These are phyloP conservation scores for Colletotrichum cuscutae DNA, from an alignment of 2,329 filamentous ascomycete species.

Conservation along the genomic window DNA sequence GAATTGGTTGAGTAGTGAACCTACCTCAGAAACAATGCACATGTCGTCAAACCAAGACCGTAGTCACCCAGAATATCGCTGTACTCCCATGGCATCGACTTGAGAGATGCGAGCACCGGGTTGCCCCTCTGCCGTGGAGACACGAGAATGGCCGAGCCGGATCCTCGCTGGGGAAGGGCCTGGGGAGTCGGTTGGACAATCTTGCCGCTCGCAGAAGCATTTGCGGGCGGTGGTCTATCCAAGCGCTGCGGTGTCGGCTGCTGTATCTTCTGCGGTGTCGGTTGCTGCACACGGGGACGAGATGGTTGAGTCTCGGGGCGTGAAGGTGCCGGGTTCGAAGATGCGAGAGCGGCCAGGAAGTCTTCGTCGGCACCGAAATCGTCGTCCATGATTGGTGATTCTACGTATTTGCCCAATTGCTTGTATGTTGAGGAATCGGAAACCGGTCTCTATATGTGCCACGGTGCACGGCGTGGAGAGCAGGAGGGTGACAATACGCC, in stretches of 20 bases:
- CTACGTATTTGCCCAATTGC: background rate
- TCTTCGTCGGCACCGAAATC: constrained; percentile 69
- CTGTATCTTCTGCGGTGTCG: constrained; percentile 48
- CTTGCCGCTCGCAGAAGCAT: constrained; percentile 55
- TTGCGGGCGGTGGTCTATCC: constrained; percentile 59
- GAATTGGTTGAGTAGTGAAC: background rate
- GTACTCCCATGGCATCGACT: constrained; percentile 92
- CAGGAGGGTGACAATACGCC: background rate
- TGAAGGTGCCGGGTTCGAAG: constrained; percentile 50
- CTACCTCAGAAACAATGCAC: constrained; percentile 84
- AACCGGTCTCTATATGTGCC: background rate
- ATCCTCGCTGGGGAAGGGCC: constrained; percentile 72
- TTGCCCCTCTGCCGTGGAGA: constrained; percentile 96
- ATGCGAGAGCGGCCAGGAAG: constrained; percentile 65
- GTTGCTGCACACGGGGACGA: constrained; percentile 49
- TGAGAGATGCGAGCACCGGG: constrained; percentile 85
- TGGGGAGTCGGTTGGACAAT: constrained; percentile 91
- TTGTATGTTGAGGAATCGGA: background rate
- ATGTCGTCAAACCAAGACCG: constrained; percentile 86
- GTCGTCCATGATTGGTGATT: constrained; percentile 54
- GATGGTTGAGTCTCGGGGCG: constrained; percentile 37
- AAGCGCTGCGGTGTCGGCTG: constrained; percentile 66
- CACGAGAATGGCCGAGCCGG: constrained; percentile 85
- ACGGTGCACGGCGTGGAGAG: background rate
- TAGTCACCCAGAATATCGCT: constrained; percentile 97